Percentiles rank a stretch among this genome's conserved stretches.
Conservation (phyloP, 805 yeast genomes). For the Kuraishia molischiana region DNA sequence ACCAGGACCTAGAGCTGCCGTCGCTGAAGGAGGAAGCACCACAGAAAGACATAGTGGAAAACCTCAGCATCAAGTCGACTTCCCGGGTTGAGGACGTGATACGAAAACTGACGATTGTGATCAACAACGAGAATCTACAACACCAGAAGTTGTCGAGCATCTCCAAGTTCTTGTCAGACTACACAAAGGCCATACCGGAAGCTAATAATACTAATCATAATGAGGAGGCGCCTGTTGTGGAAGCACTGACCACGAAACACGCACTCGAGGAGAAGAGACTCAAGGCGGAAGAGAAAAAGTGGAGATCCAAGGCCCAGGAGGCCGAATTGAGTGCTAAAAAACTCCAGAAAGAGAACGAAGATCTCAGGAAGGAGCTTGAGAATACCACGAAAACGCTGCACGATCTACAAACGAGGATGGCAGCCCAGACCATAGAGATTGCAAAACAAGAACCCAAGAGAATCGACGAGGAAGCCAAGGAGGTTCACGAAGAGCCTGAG, state of each 20-base stretch:
- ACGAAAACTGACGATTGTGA: conserved; percentile 40
- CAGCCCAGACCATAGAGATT: no score
- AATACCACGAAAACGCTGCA: no score
- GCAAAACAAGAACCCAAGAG: no score
- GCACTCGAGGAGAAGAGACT: conserved; percentile 1
- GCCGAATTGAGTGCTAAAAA: not conserved
- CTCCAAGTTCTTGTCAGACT: conserved; percentile 43
- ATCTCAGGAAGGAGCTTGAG: not conserved
- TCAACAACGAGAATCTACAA: conserved; percentile 51
- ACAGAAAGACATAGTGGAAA: conserved; percentile 46
- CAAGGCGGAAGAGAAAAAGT: not conserved
- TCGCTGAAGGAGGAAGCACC: conserved; percentile 8
- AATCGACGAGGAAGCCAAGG: no score
- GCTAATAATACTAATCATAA: not conserved
- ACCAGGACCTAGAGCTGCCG: conserved; percentile 23
- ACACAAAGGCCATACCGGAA: conserved; percentile 13
- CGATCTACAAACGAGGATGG: no score
- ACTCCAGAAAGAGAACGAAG: not conserved
- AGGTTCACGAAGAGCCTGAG: no score
- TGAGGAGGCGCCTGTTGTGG: not conserved
- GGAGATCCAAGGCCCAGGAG: not conserved
- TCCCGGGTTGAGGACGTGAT: conserved; percentile 47
- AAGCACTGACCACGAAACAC: not conserved
- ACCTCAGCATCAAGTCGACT: conserved; percentile 49
- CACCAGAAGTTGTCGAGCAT: conserved; percentile 44